A percentile compares a stretch with the other conserved stretches of the same genome.
Evolutionary conservation across 2,329 filamentous ascomycete species (phyloP).

Genomic region (Phyllosticta ampelicida): DNA sequence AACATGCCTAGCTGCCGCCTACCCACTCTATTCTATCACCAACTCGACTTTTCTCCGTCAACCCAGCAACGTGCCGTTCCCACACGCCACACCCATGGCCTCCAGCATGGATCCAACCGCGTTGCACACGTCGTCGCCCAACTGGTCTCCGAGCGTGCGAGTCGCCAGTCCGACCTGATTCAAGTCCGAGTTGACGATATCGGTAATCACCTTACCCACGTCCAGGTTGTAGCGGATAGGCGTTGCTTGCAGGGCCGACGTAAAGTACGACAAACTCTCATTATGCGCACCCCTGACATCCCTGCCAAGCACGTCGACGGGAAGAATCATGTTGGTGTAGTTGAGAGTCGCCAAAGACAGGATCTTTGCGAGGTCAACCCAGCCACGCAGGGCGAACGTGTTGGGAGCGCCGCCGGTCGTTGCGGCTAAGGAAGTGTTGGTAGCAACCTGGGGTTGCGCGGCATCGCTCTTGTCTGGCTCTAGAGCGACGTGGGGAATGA

Average conservation of each 20-base stretch:
- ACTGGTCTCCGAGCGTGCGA: neutral
- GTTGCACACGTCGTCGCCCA: neutral
- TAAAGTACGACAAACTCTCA: slow-evolving; percentile 45
- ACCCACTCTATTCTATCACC: neutral
- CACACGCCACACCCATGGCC: neutral
- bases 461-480: slow-evolving; percentile 38
- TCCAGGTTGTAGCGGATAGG: slow-evolving; percentile 45
- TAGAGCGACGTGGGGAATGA: slow-evolving; percentile 49
- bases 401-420: slow-evolving; percentile 28
- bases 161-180: neutral
- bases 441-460: neutral
- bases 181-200: neutral
- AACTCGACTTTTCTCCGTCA: neutral
- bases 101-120: neutral
- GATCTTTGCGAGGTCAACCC: slow-evolving; percentile 41
- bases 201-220: slow-evolving; percentile 23
- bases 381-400: slow-evolving; percentile 43
- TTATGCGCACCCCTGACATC: slow-evolving; percentile 40
- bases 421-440: neutral
- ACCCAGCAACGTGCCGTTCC: neutral
- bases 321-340: slow-evolving; percentile 46
- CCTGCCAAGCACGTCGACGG: slow-evolving; percentile 45
- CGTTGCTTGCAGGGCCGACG: slow-evolving; percentile 41
- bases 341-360: slow-evolving; percentile 34
- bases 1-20: too few species aligned